A percentile compares a stretch with the other conserved stretches of the same genome.
These are phyloP conservation scores for Hypoxylon sp. DNA, from an alignment of 2,329 filamentous ascomycete species.

Conservation along the genomic window DNA sequence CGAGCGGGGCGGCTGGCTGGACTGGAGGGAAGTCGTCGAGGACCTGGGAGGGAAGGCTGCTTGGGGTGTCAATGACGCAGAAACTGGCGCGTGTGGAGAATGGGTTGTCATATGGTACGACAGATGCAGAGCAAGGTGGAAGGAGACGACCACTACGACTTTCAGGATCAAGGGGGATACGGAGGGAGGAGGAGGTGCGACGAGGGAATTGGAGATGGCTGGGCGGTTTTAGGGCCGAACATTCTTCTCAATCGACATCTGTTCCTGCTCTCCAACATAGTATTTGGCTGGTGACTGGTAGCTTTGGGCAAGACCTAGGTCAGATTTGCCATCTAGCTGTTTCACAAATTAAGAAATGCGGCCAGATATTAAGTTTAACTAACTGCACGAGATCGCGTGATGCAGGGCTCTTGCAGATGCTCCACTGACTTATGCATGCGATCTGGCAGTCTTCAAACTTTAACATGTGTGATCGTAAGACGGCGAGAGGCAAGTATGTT, in stretches of 20 bases:
- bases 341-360: neutral
- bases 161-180: neutral
- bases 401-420: neutral
- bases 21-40: neutral
- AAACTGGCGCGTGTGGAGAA: neutral
- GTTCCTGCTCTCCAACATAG: neutral
- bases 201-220: neutral
- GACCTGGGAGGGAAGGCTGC: neutral
- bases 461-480: neutral
- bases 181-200: neutral
- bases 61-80: neutral
- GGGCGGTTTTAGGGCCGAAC: neutral
- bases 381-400: neutral
- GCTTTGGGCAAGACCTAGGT: neutral
- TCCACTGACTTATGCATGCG: neutral
- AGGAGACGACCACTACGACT: neutral
- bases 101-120: neutral
- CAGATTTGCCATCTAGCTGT: neutral
- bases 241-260: neutral
- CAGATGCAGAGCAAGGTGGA: neutral
- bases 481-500: neutral
- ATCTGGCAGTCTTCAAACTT: neutral
- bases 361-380: neutral
- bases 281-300: neutral
- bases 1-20: neutral